These are phyloP conservation scores for Amphirosellinia nigrospora DNA, from an alignment of 495 filamentous ascomycete genomes.

Conservation along the genomic window DNA sequence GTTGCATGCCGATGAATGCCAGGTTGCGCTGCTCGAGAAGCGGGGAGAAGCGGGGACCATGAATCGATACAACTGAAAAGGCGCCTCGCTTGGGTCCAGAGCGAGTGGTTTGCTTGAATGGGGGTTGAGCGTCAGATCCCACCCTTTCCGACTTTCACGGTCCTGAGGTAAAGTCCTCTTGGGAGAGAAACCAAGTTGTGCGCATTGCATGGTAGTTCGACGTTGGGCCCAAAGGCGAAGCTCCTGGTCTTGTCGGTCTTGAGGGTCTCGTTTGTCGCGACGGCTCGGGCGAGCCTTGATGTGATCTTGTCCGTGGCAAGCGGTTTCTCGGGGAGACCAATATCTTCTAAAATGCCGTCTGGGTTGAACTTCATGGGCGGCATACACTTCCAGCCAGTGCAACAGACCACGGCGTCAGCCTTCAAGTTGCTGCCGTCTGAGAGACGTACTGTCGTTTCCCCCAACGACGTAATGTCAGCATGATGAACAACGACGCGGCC, in stretches of 20 bases:
- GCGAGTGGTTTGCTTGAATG: background rate
- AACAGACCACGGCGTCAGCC: slow-evolving; percentile 63
- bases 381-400: slow-evolving; percentile 61
- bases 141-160: background rate
- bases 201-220: background rate
- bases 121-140: background rate
- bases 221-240: background rate
- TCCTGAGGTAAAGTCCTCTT: background rate
- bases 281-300: no score
- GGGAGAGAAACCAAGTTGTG: background rate
- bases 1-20: slow-evolving; percentile 61
- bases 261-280: background rate
- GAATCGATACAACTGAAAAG: slow-evolving; percentile 61
- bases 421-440: slow-evolving; percentile 51
- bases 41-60: slow-evolving; percentile 58
- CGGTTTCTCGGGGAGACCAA: background rate
- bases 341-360: slow-evolving; percentile 34
- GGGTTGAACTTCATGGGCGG: slow-evolving; percentile 61
- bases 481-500: slow-evolving; percentile 61
- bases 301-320: background rate
- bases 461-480: slow-evolving; percentile 60
- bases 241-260: background rate
- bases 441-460: slow-evolving; percentile 53
- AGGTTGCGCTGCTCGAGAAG: slow-evolving; percentile 53
- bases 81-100: background rate